Percentiles rank a stretch among this genome's conserved stretches.
Conservation (phyloP, 75 land plant species). For the Larix kaempferi region DNA sequence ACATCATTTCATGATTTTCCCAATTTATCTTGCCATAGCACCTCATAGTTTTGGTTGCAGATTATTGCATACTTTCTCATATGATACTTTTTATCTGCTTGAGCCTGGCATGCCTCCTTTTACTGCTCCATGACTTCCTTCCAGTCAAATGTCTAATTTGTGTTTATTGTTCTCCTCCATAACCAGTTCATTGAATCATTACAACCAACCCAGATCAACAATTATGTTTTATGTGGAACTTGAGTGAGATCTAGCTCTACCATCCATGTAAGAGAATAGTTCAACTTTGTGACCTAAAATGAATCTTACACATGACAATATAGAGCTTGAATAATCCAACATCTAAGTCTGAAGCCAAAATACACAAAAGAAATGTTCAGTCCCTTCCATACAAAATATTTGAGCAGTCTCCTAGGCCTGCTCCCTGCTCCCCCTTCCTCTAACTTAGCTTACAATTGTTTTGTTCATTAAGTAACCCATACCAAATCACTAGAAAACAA, state of each 20-base stretch:
- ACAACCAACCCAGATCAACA: too few relatives aligned
- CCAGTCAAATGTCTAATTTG: background rate
- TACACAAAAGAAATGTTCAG: background rate
- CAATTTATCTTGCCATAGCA: too few relatives aligned
- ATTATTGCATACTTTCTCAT: too few relatives aligned
- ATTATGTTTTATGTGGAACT: too few relatives aligned
- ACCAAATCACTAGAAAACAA: background rate
- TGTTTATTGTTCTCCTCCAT: too few relatives aligned
- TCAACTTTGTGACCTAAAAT: background rate
- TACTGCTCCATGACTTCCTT: background rate
- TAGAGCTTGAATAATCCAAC: background rate
- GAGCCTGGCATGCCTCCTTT: background rate
- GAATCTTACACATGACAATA: background rate
- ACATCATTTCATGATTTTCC: too few relatives aligned
- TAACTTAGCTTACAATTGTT: background rate
- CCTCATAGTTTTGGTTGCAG: too few relatives aligned
- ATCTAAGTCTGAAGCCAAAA: background rate
- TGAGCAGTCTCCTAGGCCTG: background rate
- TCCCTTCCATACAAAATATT: background rate
- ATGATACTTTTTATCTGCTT: too few relatives aligned
- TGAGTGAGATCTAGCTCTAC: too few relatives aligned
- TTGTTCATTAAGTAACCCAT: background rate
- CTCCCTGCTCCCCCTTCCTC: background rate
- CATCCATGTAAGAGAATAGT: background rate
- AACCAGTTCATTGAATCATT: too few relatives aligned